A percentile compares a stretch with the other conserved stretches of the same genome.
These are phyloP conservation scores for Sphagnum magellanicum DNA, from an alignment of 228 moss, liverwort and hornwort species.

Conservation along the genomic window DNA sequence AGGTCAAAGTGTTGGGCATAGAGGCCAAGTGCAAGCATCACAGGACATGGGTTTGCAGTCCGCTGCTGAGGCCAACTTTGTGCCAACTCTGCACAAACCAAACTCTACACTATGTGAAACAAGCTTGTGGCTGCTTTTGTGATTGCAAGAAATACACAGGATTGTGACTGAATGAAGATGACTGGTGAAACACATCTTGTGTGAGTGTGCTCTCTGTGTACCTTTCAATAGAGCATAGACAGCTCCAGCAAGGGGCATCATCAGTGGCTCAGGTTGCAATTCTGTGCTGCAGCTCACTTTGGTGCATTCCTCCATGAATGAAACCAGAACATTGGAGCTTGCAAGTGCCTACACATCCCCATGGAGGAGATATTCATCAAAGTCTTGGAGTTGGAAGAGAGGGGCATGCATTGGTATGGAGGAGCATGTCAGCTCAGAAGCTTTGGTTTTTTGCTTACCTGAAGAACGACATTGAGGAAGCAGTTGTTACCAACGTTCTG, in stretches of 20 bases:
- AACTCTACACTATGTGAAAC: no score
- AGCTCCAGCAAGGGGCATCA: constrained; percentile 83
- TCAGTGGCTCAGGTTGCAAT: constrained; percentile 37
- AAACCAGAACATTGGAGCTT: constrained; percentile 74
- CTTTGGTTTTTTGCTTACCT: constrained; percentile 29
- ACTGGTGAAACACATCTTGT: no score
- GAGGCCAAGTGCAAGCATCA: constrained; percentile 73
- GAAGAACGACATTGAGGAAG: constrained; percentile 89
- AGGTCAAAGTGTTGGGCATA: constrained; percentile 79
- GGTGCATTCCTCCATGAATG: constrained; percentile 66
- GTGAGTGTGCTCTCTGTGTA: constrained; percentile 4
- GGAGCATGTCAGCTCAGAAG: no score
- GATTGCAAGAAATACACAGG: no score
- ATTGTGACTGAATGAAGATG: no score
- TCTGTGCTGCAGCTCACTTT: constrained; percentile 41
- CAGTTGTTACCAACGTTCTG: constrained; percentile 86
- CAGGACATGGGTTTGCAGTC: constrained; percentile 68
- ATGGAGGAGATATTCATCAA: background rate
- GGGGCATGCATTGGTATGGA: background rate
- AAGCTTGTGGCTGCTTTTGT: no score
- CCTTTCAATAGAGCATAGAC: constrained; percentile 74
- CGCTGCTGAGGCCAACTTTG: constrained; percentile 36
- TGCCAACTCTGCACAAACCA: constrained; percentile 54
- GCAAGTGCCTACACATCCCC: constrained; percentile 57
- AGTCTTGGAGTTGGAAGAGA: background rate